Conservation (phyloP, 345 rosid species). For the Litchi chinensis region DNA sequence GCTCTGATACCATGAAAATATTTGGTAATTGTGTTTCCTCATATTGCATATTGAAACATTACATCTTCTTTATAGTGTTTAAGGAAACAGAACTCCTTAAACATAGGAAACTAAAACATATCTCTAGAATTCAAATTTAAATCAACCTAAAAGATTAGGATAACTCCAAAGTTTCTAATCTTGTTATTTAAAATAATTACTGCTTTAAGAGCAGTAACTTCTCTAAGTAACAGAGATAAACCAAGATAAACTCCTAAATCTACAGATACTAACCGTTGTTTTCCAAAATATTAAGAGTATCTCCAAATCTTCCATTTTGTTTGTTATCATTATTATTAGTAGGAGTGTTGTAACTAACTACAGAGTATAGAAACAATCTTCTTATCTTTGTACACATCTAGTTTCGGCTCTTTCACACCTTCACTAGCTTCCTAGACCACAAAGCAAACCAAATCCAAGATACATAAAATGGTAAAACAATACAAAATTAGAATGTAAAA, state of each 20-base stretch:
- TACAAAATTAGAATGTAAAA: background rate
- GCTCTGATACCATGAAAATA: no score
- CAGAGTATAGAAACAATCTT: conserved; percentile 46
- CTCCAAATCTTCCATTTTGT: conserved; percentile 31
- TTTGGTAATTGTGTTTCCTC: no score
- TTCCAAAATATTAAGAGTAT: conserved; percentile 27
- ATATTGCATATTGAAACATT: no score
- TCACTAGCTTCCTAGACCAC: conserved; percentile 60
- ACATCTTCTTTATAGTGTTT: no score
- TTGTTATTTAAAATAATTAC: no score
- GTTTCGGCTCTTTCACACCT: conserved; percentile 71
- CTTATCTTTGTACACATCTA: conserved; percentile 55
- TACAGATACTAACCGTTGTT: conserved; percentile 45
- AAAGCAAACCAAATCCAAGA: conserved; percentile 18
- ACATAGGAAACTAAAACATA: no score
- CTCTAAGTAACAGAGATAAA: no score
- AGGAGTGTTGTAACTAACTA: conserved; percentile 36
- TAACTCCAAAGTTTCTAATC: no score
- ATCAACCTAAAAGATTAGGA: no score
- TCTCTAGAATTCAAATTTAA: no score
- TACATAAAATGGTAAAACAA: conserved; percentile 9
- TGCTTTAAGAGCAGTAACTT: no score
- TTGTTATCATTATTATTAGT: conserved; percentile 23
- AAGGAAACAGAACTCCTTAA: no score
- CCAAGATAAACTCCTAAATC: background rate